Percentiles rank a stretch among this genome's conserved stretches.
These are phyloP conservation scores for Colletotrichum nymphaeae DNA, from an alignment of 2,329 filamentous ascomycete species.

Conservation along the genomic window DNA sequence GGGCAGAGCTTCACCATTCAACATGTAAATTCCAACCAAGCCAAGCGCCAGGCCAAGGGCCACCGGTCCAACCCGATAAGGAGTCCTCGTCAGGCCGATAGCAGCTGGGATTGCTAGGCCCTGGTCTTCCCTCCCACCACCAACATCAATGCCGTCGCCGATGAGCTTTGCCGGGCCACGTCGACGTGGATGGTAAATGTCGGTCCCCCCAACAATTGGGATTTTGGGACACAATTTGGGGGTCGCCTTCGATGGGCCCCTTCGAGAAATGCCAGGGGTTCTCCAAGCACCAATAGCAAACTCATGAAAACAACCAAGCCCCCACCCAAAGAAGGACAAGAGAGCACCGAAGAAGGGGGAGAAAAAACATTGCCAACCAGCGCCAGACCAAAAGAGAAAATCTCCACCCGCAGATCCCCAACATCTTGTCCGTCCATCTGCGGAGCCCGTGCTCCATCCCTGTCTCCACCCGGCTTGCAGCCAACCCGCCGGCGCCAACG, in stretches of 20 bases:
- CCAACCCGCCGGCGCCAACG: slow-evolving; percentile 1
- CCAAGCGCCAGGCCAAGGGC: not conserved
- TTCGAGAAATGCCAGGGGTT: slow-evolving; percentile 35
- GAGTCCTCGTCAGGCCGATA: not conserved
- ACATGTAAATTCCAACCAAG: not conserved
- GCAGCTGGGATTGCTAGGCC: not conserved
- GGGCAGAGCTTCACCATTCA: not conserved
- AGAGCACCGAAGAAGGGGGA: slow-evolving; percentile 19
- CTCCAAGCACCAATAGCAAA: slow-evolving; percentile 4
- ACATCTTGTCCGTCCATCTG: slow-evolving; percentile 52
- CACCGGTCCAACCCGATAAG: slow-evolving; percentile 21
- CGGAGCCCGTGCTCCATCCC: slow-evolving; percentile 19
- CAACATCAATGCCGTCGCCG: not conserved
- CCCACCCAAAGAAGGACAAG: slow-evolving; percentile 13
- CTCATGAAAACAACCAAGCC: slow-evolving; percentile 9
- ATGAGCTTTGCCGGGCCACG: not conserved
- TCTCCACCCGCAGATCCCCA: slow-evolving; percentile 54
- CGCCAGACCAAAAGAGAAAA: slow-evolving; percentile 32
- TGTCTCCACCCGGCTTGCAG: not conserved
- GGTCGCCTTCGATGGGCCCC: slow-evolving; percentile 31
- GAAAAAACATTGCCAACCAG: slow-evolving; percentile 29
- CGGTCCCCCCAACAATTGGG: slow-evolving; percentile 35
- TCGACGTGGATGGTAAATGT: slow-evolving; percentile 22
- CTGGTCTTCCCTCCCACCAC: not conserved
- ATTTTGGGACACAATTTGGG: slow-evolving; percentile 27